These are phyloP conservation scores for Aspergillus sp. DNA, from an alignment of 2,329 filamentous ascomycete species.

Conservation along the genomic window DNA sequence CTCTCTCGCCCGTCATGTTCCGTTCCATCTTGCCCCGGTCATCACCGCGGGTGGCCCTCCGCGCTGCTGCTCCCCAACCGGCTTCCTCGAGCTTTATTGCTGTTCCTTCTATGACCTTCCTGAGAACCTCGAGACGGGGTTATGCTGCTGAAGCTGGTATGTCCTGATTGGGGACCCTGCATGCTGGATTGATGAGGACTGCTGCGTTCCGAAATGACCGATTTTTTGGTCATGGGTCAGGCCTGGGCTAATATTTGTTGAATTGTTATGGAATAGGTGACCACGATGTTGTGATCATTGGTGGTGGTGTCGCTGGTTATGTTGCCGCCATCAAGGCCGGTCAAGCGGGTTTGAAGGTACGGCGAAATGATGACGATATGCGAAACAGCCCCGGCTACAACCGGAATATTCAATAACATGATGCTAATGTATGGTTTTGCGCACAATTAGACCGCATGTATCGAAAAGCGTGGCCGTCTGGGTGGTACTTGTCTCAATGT, in stretches of 20 bases:
- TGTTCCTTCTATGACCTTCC: slow-evolving; percentile 37
- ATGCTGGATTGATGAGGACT: neutral
- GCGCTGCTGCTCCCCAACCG: slow-evolving; percentile 28
- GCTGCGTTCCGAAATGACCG: slow-evolving; percentile 12
- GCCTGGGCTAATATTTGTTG: slow-evolving; percentile 2
- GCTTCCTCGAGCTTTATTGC: slow-evolving; percentile 30
- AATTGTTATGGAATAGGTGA: slow-evolving; percentile 53
- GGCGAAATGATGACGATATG: slow-evolving; percentile 8
- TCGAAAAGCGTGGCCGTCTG: slow-evolving; percentile 93
- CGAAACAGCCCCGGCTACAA: slow-evolving; percentile 5
- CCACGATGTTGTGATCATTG: slow-evolving; percentile 95
- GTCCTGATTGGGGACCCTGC: slow-evolving; percentile 6
- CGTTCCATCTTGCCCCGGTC: slow-evolving; percentile 45
- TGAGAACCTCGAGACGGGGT: slow-evolving; percentile 47
- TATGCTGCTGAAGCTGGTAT: slow-evolving; percentile 47
- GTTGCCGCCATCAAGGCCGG: slow-evolving; percentile 98
- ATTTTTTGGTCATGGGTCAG: slow-evolving; percentile 3
- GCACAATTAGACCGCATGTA: slow-evolving; percentile 68
- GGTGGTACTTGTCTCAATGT: slow-evolving; percentile 98
- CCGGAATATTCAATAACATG: neutral
- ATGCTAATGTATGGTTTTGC: too few species aligned
- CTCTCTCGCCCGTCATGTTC: slow-evolving; percentile 40
- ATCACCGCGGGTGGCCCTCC: slow-evolving; percentile 37
- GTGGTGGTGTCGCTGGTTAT: slow-evolving; percentile 95
- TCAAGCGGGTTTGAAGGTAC: slow-evolving; percentile 90